Conservation (phyloP, 257 asterid genomes). For the Fraxinus americana region DNA sequence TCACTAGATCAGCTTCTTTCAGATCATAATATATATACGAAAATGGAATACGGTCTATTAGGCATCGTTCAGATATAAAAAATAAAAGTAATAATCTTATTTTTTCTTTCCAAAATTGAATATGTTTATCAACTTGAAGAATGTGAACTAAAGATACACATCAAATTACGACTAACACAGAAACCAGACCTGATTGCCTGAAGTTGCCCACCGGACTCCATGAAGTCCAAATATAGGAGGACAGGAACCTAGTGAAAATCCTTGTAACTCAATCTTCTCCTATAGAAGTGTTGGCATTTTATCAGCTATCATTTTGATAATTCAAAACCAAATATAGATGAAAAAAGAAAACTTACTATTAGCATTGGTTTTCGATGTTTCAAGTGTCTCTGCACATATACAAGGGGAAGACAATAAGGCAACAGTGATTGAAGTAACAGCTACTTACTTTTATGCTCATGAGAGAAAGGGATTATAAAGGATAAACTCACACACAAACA, state of each 20-base stretch:
- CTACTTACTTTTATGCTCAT: not conserved
- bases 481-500: no score
- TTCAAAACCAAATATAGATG: constrained; percentile 19
- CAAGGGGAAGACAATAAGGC: constrained; percentile 23
- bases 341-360: constrained; percentile 63
- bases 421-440: not conserved
- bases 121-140: not conserved
- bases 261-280: constrained; percentile 91
- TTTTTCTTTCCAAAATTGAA: not conserved
- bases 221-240: constrained; percentile 85
- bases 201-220: constrained; percentile 85
- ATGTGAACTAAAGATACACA: constrained; percentile 6
- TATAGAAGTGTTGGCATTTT: constrained; percentile 30
- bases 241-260: constrained; percentile 77
- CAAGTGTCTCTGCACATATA: constrained; percentile 74
- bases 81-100: not conserved
- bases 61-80: not conserved
- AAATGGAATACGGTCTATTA: not conserved
- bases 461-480: not conserved
- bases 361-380: constrained; percentile 80
- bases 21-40: not conserved
- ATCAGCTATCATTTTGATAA: constrained; percentile 16
- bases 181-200: constrained; percentile 84
- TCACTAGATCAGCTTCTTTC: not conserved
- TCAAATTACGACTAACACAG: constrained; percentile 16